phyloP scores from a whole-genome alignment of 257 asterid species.

The Fraxinus pennsylvanica region DNA sequence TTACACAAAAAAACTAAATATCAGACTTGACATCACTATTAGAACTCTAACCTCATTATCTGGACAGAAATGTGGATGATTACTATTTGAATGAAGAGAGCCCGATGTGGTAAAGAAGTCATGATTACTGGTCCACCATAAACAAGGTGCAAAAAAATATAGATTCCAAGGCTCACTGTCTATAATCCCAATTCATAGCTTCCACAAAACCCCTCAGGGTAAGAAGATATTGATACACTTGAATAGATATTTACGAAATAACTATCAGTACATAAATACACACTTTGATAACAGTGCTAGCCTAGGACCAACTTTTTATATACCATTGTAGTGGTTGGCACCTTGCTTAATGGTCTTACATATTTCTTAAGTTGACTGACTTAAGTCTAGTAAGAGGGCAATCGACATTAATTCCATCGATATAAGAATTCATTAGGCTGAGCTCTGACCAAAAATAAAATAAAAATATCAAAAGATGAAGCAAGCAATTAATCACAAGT shows the following conservation, averaged over 20 bases:
- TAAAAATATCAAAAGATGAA: constrained; percentile 2
- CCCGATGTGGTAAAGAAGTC: neutral
- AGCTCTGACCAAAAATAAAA: neutral
- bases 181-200: neutral
- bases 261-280: neutral
- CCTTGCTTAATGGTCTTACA: neutral
- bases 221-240: neutral
- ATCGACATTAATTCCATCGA: constrained; percentile 3
- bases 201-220: neutral
- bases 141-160: neutral
- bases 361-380: constrained; percentile 18
- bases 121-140: neutral
- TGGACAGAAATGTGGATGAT: neutral
- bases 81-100: neutral
- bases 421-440: constrained; percentile 1
- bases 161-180: neutral
- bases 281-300: constrained; percentile 5
- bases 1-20: neutral
- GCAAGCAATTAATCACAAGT: too few relatives aligned
- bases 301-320: constrained; percentile 3
- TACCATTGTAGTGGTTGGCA: constrained; percentile 7
- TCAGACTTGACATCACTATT: neutral
- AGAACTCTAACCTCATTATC: neutral
- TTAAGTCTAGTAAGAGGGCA: constrained; percentile 19
- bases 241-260: neutral